phyloP scores from a whole-genome alignment of 1,139 yeast species.

The Protomyces lactucae-debilis region DNA sequence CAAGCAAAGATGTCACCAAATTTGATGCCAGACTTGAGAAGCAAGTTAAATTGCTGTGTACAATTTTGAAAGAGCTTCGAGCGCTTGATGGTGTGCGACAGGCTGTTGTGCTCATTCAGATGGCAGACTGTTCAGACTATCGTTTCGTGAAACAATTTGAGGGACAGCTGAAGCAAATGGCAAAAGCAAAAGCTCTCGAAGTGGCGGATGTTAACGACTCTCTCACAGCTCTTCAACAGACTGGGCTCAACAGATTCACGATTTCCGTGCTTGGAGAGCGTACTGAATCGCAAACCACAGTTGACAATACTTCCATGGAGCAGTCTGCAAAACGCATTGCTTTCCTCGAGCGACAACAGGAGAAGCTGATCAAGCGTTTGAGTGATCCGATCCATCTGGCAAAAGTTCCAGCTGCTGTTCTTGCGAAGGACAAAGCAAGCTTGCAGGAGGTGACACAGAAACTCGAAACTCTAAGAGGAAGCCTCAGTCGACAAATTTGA shows the following conservation, averaged over 20 bases:
- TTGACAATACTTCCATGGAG: not conserved
- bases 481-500: too few species aligned
- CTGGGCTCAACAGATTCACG: not conserved
- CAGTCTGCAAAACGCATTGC: not conserved
- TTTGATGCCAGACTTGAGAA: not conserved
- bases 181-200: not conserved
- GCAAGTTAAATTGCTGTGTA: too few species aligned
- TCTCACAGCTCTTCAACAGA: not conserved
- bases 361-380: not conserved
- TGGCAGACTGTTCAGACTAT: not conserved
- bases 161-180: not conserved
- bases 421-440: not conserved
- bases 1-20: not conserved
- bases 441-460: not conserved
- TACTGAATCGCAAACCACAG: not conserved
- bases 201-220: not conserved
- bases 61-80: not conserved
- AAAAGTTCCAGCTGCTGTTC: not conserved
- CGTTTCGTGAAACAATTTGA: too few species aligned
- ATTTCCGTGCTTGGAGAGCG: not conserved
- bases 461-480: too few species aligned
- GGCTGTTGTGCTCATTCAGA: not conserved
- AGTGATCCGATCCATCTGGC: not conserved
- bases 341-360: not conserved
- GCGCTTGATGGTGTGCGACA: not conserved